These are phyloP conservation scores for Clarireedia hainanense DNA, from an alignment of 2,329 filamentous ascomycete species.

Conservation along the genomic window DNA sequence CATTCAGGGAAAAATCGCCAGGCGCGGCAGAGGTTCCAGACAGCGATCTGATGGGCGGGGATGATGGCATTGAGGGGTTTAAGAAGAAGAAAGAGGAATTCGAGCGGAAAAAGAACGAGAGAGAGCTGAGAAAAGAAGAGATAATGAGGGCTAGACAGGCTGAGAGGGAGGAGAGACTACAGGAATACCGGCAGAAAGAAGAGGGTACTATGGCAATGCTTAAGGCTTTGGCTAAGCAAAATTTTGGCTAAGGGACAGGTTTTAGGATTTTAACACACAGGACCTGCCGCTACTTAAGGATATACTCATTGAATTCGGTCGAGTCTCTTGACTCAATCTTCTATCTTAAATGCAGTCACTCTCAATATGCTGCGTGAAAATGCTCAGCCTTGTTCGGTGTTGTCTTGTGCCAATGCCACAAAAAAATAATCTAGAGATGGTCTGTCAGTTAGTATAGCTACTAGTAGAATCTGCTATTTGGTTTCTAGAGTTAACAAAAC, in stretches of 20 bases:
- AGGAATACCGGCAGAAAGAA: slow-evolving; percentile 66
- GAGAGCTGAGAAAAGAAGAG: slow-evolving; percentile 78
- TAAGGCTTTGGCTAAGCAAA: slow-evolving; percentile 67
- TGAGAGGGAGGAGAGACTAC: slow-evolving; percentile 71
- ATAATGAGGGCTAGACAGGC: slow-evolving; percentile 63
- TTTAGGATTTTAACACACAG: no score
- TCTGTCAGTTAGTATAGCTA: no score
- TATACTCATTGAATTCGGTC: no score
- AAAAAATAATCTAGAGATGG: not conserved
- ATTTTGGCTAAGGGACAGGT: slow-evolving; percentile 50
- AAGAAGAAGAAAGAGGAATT: slow-evolving; percentile 58
- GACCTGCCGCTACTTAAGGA: no score
- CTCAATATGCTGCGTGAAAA: not conserved
- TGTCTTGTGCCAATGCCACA: not conserved
- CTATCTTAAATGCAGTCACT: no score
- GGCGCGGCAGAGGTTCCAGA: slow-evolving; percentile 61
- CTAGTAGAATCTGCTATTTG: no score
- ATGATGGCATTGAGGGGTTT: slow-evolving; percentile 55
- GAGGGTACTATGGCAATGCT: slow-evolving; percentile 78
- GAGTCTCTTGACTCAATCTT: no score
- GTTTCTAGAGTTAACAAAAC: no score
- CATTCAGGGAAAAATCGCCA: slow-evolving; percentile 62
- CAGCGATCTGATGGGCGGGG: slow-evolving; percentile 68
- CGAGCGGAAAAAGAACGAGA: slow-evolving; percentile 71
- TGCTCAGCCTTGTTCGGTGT: slow-evolving; percentile 4